phyloP scores from a whole-genome alignment of 2,329 filamentous ascomycete species.

The Colletotrichum gigasporum region DNA sequence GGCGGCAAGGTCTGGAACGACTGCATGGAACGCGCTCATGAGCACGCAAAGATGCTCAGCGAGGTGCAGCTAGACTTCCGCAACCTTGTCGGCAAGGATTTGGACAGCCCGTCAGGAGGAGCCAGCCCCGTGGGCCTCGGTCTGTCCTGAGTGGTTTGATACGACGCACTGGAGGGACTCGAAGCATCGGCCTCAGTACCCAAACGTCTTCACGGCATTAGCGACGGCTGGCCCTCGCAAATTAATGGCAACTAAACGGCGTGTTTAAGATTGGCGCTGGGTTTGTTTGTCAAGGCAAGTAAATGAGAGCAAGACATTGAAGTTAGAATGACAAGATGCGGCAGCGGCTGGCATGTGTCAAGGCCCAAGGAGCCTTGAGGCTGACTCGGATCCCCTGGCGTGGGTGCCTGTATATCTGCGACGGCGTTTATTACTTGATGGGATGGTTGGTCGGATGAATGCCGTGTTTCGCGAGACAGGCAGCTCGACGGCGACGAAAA shows the following conservation, averaged over 20 bases:
- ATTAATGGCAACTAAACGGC: not conserved
- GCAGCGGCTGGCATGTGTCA: conserved; percentile 9
- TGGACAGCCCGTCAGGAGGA: conserved; percentile 41
- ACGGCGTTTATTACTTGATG: conserved; percentile 15
- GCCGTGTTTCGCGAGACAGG: not conserved
- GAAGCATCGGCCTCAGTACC: too few species aligned
- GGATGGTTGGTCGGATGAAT: not conserved
- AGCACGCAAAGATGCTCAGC: conserved; percentile 81
- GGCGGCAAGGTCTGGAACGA: conserved; percentile 81
- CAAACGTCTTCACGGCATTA: too few species aligned
- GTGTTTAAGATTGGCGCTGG: not conserved
- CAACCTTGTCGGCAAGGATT: conserved; percentile 76
- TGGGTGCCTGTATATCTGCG: conserved; percentile 7
- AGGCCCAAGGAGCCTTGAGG: not conserved
- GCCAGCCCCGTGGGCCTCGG: conserved; percentile 53
- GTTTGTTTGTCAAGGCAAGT: not conserved
- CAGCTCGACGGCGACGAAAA: not conserved
- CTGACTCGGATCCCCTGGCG: conserved; percentile 1
- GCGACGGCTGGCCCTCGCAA: too few species aligned
- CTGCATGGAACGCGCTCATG: conserved; percentile 83
- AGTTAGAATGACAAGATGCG: not conserved
- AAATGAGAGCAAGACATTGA: conserved; percentile 10
- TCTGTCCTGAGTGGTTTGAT: conserved; percentile 40
- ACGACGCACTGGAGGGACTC: too few species aligned
- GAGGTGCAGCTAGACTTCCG: conserved; percentile 92